A percentile compares a stretch with the other conserved stretches of the same genome.
phyloP scores from a whole-genome alignment of 1,139 yeast genomes.

The Yamadazyma friedrichii region DNA sequence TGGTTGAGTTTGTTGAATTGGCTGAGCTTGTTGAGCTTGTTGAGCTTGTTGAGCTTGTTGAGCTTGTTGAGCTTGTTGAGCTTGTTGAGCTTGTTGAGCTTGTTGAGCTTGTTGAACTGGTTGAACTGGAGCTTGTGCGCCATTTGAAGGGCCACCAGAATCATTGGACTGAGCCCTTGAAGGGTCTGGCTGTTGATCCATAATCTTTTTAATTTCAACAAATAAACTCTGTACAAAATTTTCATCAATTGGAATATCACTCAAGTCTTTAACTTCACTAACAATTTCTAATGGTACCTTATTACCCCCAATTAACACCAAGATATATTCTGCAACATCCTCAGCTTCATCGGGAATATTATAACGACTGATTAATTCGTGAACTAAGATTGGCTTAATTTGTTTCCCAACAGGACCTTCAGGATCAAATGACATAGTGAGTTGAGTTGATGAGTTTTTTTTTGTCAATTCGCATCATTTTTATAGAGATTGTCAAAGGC shows the following conservation, averaged over 20 bases:
- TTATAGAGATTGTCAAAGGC: too few species aligned
- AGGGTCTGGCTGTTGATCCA: constrained; percentile 13
- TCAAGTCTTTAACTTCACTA: constrained; percentile 60
- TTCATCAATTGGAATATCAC: constrained; percentile 61
- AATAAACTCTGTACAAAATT: constrained; percentile 52
- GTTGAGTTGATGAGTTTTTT: background rate
- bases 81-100: background rate
- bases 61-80: background rate
- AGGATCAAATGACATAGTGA: constrained; percentile 32
- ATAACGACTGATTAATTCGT: constrained; percentile 37
- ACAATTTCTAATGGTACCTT: constrained; percentile 65
- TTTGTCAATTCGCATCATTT: background rate
- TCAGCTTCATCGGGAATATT: constrained; percentile 59
- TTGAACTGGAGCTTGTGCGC: constrained; percentile 16
- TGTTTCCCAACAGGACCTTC: constrained; percentile 43
- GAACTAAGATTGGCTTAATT: constrained; percentile 33
- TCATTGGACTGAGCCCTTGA: constrained; percentile 14
- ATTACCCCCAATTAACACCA: constrained; percentile 69
- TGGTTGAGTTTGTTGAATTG: background rate
- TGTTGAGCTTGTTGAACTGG: constrained; percentile 5
- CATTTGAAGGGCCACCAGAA: constrained; percentile 3
- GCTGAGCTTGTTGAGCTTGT: background rate
- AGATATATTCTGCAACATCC: constrained; percentile 79
- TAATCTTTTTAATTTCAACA: constrained; percentile 49
- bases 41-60: constrained; percentile 8